Percentiles rank a stretch among this genome's conserved stretches.
Evolutionary conservation across 768 basidiomycete species (phyloP).

Genomic region (Russula dissimulans): DNA sequence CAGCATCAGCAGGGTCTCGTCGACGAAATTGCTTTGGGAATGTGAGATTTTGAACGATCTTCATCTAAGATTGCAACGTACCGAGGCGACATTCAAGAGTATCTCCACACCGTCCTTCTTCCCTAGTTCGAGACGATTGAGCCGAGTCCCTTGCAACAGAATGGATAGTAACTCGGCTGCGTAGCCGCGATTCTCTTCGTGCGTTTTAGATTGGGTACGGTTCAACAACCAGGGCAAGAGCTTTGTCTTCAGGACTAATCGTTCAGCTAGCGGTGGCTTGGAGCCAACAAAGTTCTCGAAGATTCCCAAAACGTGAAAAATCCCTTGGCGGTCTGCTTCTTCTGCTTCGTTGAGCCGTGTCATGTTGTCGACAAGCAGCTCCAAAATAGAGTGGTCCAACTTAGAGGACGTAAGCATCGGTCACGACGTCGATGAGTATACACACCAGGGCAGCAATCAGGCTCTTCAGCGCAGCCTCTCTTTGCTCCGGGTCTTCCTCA

Average conservation of each 20-base stretch:
- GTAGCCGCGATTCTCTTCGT: conserved; percentile 89
- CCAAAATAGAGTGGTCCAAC: conserved; percentile 78
- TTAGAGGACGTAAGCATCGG: conserved; percentile 26
- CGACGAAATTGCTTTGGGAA: conserved; percentile 69
- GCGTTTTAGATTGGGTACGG: conserved; percentile 59
- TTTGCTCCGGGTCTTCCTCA: conserved; percentile 50
- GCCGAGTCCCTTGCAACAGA: conserved; percentile 62
- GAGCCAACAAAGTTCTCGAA: conserved; percentile 91
- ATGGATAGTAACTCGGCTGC: conserved; percentile 92
- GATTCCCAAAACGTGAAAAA: conserved; percentile 89
- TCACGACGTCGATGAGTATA: conserved; percentile 14
- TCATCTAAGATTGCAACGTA: conserved; percentile 31
- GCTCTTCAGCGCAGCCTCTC: conserved; percentile 60
- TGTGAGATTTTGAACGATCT: conserved; percentile 12
- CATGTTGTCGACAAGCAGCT: conserved; percentile 85
- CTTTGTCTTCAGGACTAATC: conserved; percentile 64
- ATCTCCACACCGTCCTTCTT: conserved; percentile 72
- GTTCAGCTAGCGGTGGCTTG: conserved; percentile 62
- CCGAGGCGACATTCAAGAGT: conserved; percentile 69
- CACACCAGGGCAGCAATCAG: conserved; percentile 71
- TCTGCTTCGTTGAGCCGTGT: conserved; percentile 82
- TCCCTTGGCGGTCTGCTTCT: conserved; percentile 84
- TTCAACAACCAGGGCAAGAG: conserved; percentile 73
- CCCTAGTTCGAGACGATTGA: conserved; percentile 61
- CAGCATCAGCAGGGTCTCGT: conserved; percentile 74